Base-by-base conservation (phyloP, 169 alveolate genomes). In the Plasmodium malariae region DNA sequence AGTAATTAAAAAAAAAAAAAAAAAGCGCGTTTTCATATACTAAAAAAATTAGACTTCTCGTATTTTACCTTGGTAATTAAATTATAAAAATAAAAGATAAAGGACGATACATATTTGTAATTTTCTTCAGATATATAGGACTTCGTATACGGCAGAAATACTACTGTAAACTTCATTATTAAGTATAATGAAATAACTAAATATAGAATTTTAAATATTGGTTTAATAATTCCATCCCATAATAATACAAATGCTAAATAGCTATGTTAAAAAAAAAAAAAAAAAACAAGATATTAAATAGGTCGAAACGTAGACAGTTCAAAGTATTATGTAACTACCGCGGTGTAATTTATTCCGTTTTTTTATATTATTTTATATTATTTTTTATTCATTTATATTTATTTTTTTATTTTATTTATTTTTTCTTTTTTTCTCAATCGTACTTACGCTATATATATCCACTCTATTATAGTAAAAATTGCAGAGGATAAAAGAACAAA, bases 141-240 rank as follows among this genome's bases (percentile, higher is more conserved):
- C 45, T 86, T 86, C 19, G 92, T 55, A 54, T 70, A 86, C 36
- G 92, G 92, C 40, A 86, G 45, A 72, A 86, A 55, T 11, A 86
- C 30, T 21, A 86, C 92, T 30, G 68, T 36, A 63, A 40, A 55
- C 43, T 54, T 72, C 43, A 86, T 57, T 28, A 86, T 54, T 30
- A 70, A 3, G 45, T 71, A 86, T n/a, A 70, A 9, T 19, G 74
- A 70, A n/a, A 86, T 86, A n/a, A 63, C 43, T 71, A 86, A 43
- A 59, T 86, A 71, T 26, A 86, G 12, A 69, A 86, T 70, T 86
- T 86, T 86, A 49, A 69, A 37, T 40, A 86, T 40, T 0, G 92
- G 92, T 24, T 71, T 86, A 45, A 86, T 26, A n/a, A 86, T 40
- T 40, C 86, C 92, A 30, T 86, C 87, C 92, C 92, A 86, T 40